Percentiles rank a stretch among this genome's conserved stretches.
phyloP scores from a whole-genome alignment of 2,329 filamentous ascomycete species.

The Zopfia rhizophila region DNA sequence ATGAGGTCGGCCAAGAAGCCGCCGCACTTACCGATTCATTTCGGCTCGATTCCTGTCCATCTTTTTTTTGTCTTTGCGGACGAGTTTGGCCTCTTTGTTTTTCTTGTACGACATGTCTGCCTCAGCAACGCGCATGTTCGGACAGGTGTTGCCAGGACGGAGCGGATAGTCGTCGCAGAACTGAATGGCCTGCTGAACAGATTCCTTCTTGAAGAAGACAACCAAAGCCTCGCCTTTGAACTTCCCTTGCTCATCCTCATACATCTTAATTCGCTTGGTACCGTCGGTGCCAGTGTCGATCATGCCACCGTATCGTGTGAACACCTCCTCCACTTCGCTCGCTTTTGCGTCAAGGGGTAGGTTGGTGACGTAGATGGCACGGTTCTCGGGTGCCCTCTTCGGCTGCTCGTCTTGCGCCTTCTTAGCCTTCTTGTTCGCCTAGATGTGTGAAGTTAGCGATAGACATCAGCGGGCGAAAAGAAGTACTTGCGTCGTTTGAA shows the following conservation, averaged over 20 bases:
- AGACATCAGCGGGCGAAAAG: constrained; percentile 23
- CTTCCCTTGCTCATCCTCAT: constrained; percentile 79
- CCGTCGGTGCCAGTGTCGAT: constrained; percentile 93
- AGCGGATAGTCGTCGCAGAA: constrained; percentile 86
- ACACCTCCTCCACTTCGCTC: constrained; percentile 83
- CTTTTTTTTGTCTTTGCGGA: constrained; percentile 81
- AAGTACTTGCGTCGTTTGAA: constrained; percentile 30
- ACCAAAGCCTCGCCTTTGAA: constrained; percentile 96
- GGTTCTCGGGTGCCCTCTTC: too few species aligned
- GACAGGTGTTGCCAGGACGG: constrained; percentile 67
- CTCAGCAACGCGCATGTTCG: constrained; percentile 79
- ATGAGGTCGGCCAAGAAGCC: constrained; percentile 1
- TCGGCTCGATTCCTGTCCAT: constrained; percentile 92
- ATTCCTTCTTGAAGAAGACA: constrained; percentile 94
- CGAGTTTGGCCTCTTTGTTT: constrained; percentile 72
- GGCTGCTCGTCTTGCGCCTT: constrained; percentile 51
- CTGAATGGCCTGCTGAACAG: constrained; percentile 85
- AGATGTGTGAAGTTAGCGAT: constrained; percentile 52
- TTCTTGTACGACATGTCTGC: constrained; percentile 95
- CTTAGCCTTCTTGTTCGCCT: constrained; percentile 40
- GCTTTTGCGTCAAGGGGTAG: constrained; percentile 82
- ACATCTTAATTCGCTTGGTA: constrained; percentile 90
- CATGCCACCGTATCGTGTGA: constrained; percentile 90
- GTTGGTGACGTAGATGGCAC: constrained; percentile 90
- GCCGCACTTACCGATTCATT: constrained; percentile 69